Percentiles rank a stretch among this genome's conserved stretches.
Conservation (phyloP, 768 basidiomycete species). For the Mycena epipterygia region DNA sequence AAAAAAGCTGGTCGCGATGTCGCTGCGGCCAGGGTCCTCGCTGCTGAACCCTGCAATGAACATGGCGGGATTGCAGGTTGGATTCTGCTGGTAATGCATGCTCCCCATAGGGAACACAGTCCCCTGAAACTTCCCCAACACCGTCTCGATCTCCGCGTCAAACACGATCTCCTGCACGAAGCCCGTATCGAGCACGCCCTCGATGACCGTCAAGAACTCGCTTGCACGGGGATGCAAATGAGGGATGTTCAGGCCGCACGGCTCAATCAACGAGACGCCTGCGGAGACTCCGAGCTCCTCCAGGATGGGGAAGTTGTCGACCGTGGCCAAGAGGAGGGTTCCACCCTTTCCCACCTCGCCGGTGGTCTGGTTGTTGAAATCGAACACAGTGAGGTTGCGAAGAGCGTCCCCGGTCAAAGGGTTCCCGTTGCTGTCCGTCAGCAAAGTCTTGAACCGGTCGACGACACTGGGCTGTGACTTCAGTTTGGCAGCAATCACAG, state of each 20-base stretch:
- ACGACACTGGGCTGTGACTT: slow-evolving; percentile 9
- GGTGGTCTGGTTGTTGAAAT: slow-evolving; percentile 24
- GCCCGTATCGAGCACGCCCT: too few species aligned
- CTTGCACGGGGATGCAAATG: slow-evolving; percentile 52
- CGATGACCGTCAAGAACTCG: slow-evolving; percentile 47
- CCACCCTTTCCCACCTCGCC: slow-evolving; percentile 23
- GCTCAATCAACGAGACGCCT: slow-evolving; percentile 5
- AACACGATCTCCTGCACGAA: too few species aligned
- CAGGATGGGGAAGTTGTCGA: slow-evolving; percentile 36
- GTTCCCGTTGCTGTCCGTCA: slow-evolving; percentile 38
- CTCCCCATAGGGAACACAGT: too few species aligned
- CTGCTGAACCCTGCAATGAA: too few species aligned
- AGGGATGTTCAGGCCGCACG: slow-evolving; percentile 43
- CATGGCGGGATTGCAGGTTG: too few species aligned
- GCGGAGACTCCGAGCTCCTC: slow-evolving; percentile 3
- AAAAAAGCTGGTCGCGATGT: slow-evolving; percentile 32
- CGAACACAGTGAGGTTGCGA: slow-evolving; percentile 15
- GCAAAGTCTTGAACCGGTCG: slow-evolving; percentile 38
- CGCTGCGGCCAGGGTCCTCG: not conserved
- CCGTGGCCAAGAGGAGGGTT: slow-evolving; percentile 33
- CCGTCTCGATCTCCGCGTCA: too few species aligned
- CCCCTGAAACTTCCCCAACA: too few species aligned
- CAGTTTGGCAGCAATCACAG: not conserved
- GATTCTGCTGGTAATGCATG: too few species aligned
- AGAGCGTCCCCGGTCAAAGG: slow-evolving; percentile 27